Evolutionary conservation across 371 early-diverging fungal species (phyloP).

Genomic region (Lichtheimia ramosa): DNA sequence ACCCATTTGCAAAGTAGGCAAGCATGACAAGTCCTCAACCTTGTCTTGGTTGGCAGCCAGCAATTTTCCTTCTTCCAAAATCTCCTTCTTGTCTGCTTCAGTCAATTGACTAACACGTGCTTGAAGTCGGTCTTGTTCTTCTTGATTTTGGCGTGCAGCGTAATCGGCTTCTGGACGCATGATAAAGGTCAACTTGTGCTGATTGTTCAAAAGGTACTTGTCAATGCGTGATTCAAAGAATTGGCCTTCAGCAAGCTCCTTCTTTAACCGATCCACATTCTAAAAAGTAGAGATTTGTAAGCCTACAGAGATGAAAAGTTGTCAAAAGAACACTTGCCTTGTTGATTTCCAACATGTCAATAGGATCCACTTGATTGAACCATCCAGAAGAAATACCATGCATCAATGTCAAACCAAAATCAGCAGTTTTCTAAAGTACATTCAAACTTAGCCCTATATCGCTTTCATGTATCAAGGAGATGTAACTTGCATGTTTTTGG

Average conservation of each 20-base stretch:
- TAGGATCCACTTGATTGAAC: conserved; percentile 89
- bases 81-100: conserved; percentile 54
- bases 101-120: conserved; percentile 60
- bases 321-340: conserved; percentile 35
- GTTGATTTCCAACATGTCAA: conserved; percentile 81
- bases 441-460: neutral
- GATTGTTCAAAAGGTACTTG: conserved; percentile 78
- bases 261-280: conserved; percentile 73
- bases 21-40: conserved; percentile 75
- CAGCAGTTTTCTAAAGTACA: conserved; percentile 71
- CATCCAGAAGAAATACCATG: conserved; percentile 77
- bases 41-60: conserved; percentile 72
- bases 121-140: conserved; percentile 69
- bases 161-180: conserved; percentile 83
- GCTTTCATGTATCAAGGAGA: neutral
- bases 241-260: conserved; percentile 59
- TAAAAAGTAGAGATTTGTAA: conserved; percentile 20
- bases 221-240: conserved; percentile 74
- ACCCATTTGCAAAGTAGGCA: conserved; percentile 78
- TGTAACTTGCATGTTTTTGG: conserved; percentile 74
- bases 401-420: conserved; percentile 87
- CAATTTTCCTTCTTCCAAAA: conserved; percentile 61
- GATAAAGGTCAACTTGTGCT: conserved; percentile 72
- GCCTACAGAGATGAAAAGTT: too few relatives aligned
- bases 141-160: conserved; percentile 48